Percentiles rank a stretch among this genome's conserved stretches.
phyloP scores from a whole-genome alignment of 495 filamentous ascomycete genomes.

The Chaetomium tenue region DNA sequence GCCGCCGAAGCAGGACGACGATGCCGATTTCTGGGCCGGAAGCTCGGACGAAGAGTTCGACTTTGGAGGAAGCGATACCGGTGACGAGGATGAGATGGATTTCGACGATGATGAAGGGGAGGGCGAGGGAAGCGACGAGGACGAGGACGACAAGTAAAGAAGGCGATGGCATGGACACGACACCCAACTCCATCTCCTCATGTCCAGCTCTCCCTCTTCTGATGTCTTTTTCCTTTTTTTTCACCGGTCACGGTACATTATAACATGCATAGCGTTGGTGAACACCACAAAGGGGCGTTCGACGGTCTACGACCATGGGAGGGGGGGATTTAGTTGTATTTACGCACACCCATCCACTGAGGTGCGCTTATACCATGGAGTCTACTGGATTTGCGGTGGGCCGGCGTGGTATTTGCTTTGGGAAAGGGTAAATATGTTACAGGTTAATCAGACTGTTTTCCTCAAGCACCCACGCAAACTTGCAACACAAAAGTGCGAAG shows the following conservation, averaged over 20 bases:
- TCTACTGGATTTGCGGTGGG: neutral
- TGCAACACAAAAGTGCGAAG: neutral
- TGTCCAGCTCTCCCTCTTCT: neutral
- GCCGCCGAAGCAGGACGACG: constrained; percentile 65
- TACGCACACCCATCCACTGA: neutral
- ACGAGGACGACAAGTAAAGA: constrained; percentile 7
- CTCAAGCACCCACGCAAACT: neutral
- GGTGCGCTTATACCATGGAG: constrained; percentile 1
- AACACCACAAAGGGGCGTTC: neutral
- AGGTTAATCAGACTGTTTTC: neutral
- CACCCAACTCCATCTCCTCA: too few species aligned
- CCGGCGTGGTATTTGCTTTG: neutral
- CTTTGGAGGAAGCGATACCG: constrained; percentile 62
- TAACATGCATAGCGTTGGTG: constrained; percentile 6
- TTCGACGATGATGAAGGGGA: constrained; percentile 45
- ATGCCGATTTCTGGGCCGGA: constrained; percentile 80
- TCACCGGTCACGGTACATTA: neutral
- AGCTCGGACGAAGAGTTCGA: constrained; percentile 81
- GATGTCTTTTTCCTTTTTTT: neutral
- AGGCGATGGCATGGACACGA: neutral
- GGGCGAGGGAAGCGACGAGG: constrained; percentile 23
- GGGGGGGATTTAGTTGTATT: constrained; percentile 8
- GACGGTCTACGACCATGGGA: neutral
- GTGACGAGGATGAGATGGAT: constrained; percentile 52
- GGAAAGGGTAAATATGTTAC: neutral